Evolutionary conservation across 2,329 filamentous ascomycete species (phyloP).

Genomic region (Plectosphaerella cucumerina): DNA sequence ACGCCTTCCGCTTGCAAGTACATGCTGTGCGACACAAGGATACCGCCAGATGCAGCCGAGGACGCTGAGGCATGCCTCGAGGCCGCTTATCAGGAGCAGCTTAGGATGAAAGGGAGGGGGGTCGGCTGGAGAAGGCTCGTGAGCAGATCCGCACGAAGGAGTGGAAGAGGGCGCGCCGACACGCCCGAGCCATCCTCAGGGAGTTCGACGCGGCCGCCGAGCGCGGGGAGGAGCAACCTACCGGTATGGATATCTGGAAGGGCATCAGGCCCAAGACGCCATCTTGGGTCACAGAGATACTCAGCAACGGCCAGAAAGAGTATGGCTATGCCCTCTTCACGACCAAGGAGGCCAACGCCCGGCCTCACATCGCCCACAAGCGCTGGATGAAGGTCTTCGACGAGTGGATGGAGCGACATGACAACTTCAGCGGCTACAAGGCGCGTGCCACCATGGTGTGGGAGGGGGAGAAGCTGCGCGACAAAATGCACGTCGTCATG

Average conservation of each 20-base stretch:
- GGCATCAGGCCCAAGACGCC: not conserved
- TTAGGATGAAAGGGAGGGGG: not conserved
- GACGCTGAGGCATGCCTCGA: not conserved
- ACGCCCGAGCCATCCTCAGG: not conserved
- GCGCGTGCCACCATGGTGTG: not conserved
- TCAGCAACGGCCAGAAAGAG: not conserved
- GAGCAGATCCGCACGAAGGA: not conserved
- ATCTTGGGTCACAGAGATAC: not conserved
- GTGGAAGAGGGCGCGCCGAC: not conserved
- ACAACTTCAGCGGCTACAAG: not conserved
- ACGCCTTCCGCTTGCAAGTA: not conserved
- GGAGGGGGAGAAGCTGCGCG: not conserved
- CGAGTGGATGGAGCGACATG: not conserved
- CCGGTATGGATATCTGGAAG: not conserved
- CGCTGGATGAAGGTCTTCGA: not conserved
- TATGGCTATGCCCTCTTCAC: not conserved
- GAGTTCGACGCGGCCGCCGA: not conserved
- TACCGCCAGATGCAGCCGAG: not conserved
- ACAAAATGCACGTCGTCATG: not conserved
- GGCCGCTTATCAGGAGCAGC: not conserved
- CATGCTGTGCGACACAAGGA: not conserved
- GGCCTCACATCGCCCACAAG: not conserved
- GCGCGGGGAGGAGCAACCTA: not conserved
- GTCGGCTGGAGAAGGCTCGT: not conserved
- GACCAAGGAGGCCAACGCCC: not conserved